A percentile compares a stretch with the other conserved stretches of the same genome.
Evolutionary conservation across 1,139 yeast genomes (phyloP).

Genomic region (Saccharomyces hybrid): DNA sequence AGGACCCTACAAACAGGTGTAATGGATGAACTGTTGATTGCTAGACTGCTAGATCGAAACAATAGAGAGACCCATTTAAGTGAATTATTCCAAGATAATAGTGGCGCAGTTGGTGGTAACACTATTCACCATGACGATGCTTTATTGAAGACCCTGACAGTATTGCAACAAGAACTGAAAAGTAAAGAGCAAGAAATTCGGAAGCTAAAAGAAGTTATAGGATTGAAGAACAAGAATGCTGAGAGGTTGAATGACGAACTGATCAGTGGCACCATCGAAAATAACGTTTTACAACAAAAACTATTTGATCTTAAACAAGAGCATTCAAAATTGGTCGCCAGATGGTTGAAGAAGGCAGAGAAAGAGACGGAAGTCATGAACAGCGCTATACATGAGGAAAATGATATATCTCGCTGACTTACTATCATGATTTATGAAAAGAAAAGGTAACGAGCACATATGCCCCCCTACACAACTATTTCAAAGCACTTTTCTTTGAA

Average conservation of each 20-base stretch:
- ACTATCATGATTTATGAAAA: not conserved
- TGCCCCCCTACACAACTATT: no score
- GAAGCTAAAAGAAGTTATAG: constrained; percentile 36
- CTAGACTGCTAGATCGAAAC: constrained; percentile 16
- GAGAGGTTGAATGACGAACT: constrained; percentile 66
- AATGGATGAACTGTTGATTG: constrained; percentile 12
- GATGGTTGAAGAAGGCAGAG: constrained; percentile 56
- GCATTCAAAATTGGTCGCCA: constrained; percentile 44
- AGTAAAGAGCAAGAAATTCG: constrained; percentile 15
- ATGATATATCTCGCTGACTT: not conserved
- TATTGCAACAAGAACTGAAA: constrained; percentile 9
- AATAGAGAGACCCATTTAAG: constrained; percentile 14
- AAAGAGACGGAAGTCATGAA: constrained; percentile 55
- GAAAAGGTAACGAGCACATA: not conserved
- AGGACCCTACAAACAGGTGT: not conserved
- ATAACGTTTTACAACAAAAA: constrained; percentile 49
- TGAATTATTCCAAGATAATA: constrained; percentile 16
- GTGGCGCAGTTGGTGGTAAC: not conserved
- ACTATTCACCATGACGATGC: constrained; percentile 3
- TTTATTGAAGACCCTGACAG: constrained; percentile 9
- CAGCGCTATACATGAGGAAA: constrained; percentile 25
- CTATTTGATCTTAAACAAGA: constrained; percentile 39
- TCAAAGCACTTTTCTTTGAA: no score
- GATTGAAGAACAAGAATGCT: constrained; percentile 48
- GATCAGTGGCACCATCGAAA: constrained; percentile 61